Evolutionary conservation across 352 stramenopile genomes (phyloP).

Genomic region (Phytopythium litorale): DNA sequence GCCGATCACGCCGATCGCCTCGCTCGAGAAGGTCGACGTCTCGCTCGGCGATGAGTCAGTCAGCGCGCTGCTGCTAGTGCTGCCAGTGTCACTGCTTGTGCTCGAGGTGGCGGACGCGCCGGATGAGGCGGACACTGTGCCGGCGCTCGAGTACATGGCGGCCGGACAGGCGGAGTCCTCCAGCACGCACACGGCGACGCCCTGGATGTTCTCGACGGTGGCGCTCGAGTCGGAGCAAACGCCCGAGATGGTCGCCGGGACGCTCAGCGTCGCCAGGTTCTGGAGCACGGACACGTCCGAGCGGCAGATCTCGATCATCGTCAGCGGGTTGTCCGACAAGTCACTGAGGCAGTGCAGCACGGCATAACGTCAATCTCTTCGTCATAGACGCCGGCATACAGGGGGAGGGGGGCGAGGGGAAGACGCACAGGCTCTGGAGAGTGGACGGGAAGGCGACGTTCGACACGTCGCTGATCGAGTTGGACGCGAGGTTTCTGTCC

Average conservation of each 20-base stretch:
- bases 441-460: slow-evolving; percentile 49
- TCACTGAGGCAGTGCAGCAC: slow-evolving; percentile 8
- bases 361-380: not conserved
- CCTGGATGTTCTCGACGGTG: slow-evolving; percentile 21
- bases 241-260: slow-evolving; percentile 24
- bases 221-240: slow-evolving; percentile 24
- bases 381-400: not conserved
- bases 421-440: slow-evolving; percentile 32
- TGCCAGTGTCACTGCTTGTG: slow-evolving; percentile 7
- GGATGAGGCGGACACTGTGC: not conserved
- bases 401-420: not conserved
- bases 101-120: slow-evolving; percentile 13
- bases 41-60: not conserved
- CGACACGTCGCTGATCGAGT: slow-evolving; percentile 43
- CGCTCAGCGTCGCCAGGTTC: slow-evolving; percentile 23
- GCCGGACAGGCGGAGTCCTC: slow-evolving; percentile 21
- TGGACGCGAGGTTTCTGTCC: slow-evolving; percentile 54
- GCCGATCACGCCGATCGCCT: slow-evolving; percentile 47
- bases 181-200: slow-evolving; percentile 32
- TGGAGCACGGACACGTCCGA: slow-evolving; percentile 41
- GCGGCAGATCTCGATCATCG: slow-evolving; percentile 43
- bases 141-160: not conserved
- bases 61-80: not conserved
- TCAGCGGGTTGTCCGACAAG: slow-evolving; percentile 37
- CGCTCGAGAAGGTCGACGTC: slow-evolving; percentile 34